These are phyloP conservation scores for Candida corydali DNA, from an alignment of 805 yeast species.

Conservation along the genomic window DNA sequence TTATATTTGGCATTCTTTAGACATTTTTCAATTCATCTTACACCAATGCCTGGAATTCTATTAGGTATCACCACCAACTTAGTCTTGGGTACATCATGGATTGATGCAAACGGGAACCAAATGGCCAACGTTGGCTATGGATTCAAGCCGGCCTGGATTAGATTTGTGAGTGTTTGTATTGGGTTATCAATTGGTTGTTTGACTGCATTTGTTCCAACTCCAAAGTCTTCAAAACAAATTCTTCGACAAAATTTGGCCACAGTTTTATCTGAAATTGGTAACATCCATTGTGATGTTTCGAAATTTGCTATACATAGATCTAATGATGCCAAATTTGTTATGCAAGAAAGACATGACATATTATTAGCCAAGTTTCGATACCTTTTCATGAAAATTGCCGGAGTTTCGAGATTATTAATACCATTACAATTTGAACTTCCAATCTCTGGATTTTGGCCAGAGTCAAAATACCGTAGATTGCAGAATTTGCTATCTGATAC, in stretches of 20 bases:
- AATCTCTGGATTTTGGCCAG: conserved; percentile 30
- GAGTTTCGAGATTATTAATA: conserved; percentile 18
- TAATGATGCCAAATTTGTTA: conserved; percentile 17
- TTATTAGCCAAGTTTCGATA: conserved; percentile 17
- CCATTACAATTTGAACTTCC: conserved; percentile 27
- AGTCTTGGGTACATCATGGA: conserved; percentile 32
- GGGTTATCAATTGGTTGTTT: conserved; percentile 29
- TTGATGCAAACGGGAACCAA: conserved; percentile 14
- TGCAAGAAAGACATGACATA: conserved; percentile 18
- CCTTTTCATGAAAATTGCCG: conserved; percentile 17
- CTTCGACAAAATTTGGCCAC: conserved; percentile 20
- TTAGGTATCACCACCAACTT: conserved; percentile 23
- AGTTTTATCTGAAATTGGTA: conserved; percentile 22
- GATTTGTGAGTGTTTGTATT: conserved; percentile 25
- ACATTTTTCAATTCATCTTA: conserved; percentile 26
- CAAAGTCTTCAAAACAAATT: conserved; percentile 23
- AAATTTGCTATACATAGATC: conserved; percentile 21
- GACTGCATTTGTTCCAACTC: conserved; percentile 27
- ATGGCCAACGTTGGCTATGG: conserved; percentile 26
- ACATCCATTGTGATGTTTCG: conserved; percentile 25
- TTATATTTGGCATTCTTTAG: conserved; percentile 21
- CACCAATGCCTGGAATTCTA: conserved; percentile 24
- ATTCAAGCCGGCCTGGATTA: conserved; percentile 20
- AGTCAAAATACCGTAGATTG: conserved; percentile 18
- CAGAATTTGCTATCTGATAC: conserved; percentile 21